These are phyloP conservation scores for Gonium pectorale DNA, from an alignment of 139 green algal species.

Conservation along the genomic window DNA sequence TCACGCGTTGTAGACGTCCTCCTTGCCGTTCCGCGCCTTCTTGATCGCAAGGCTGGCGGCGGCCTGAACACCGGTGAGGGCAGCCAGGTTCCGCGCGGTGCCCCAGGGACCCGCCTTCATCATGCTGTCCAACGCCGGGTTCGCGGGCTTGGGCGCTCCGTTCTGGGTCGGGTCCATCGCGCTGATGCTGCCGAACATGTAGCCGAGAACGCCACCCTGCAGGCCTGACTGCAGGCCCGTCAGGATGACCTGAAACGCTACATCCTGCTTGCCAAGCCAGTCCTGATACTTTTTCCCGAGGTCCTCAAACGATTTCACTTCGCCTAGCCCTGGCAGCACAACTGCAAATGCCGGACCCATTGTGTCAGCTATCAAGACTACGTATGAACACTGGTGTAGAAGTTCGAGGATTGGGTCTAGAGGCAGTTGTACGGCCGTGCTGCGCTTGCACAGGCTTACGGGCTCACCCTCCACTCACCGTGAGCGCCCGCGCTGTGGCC, in stretches of 20 bases:
- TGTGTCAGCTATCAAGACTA: not conserved
- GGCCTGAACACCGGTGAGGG: conserved; percentile 94
- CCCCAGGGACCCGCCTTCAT: conserved; percentile 76
- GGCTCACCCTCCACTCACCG: conserved; percentile 29
- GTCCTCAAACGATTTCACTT: conserved; percentile 22
- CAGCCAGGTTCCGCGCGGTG: conserved; percentile 93
- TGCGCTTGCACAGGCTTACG: too few species aligned
- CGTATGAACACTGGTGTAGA: too few species aligned
- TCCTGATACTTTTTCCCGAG: conserved; percentile 49
- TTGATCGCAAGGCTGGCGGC: conserved; percentile 81
- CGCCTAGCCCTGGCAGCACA: conserved; percentile 20
- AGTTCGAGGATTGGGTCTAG: too few species aligned
- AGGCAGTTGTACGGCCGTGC: too few species aligned
- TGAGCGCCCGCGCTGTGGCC: conserved; percentile 18
- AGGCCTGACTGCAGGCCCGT: conserved; percentile 56
- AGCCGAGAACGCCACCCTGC: conserved; percentile 73
- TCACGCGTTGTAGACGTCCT: conserved; percentile 84
- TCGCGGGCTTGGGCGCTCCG: conserved; percentile 40
- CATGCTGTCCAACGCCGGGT: conserved; percentile 64
- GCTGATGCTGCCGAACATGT: conserved; percentile 81
- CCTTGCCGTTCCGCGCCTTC: conserved; percentile 73
- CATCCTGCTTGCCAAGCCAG: conserved; percentile 73
- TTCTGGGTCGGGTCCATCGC: conserved; percentile 53
- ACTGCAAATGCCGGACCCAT: conserved; percentile 22
- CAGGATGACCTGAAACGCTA: conserved; percentile 69